phyloP scores from a whole-genome alignment of 257 asterid genomes.

The Fraxinus pennsylvanica region DNA sequence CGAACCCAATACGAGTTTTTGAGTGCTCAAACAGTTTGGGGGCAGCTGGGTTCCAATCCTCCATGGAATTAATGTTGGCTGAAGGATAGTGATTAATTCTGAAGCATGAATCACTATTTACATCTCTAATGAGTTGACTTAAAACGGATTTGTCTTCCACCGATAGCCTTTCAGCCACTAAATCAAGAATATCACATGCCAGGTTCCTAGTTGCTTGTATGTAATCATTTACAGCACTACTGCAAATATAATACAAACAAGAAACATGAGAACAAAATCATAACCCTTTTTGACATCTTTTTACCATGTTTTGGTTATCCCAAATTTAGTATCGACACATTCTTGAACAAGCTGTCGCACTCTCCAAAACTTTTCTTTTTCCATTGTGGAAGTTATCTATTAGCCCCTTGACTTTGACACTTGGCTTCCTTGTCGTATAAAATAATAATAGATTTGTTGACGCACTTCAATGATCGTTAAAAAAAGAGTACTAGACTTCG shows the following conservation, averaged over 20 bases:
- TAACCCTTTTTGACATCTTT: conserved; percentile 20
- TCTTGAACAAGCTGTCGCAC: neutral
- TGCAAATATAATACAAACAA: conserved; percentile 24
- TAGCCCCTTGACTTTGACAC: conserved; percentile 17
- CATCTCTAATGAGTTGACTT: conserved; percentile 51
- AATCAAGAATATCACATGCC: conserved; percentile 64
- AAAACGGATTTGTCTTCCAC: conserved; percentile 40
- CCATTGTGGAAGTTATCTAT: conserved; percentile 7
- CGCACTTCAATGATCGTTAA: neutral
- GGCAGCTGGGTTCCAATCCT: neutral
- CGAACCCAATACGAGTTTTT: conserved; percentile 63
- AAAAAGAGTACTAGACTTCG: too few species aligned
- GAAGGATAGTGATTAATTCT: conserved; percentile 74
- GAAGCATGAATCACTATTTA: conserved; percentile 74
- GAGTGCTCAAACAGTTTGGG: conserved; percentile 6
- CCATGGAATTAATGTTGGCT: neutral
- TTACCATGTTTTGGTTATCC: conserved; percentile 20
- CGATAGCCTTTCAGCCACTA: conserved; percentile 58
- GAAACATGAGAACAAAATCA: neutral
- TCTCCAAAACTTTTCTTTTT: neutral
- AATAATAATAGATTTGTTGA: conserved; percentile 31
- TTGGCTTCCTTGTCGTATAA: conserved; percentile 1
- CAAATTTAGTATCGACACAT: neutral
- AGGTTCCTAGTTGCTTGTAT: conserved; percentile 50
- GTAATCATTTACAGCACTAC: conserved; percentile 59